Percentiles rank a stretch among this genome's conserved stretches.
These are phyloP conservation scores for Pyrrhoderma lamaoense DNA, from an alignment of 1,284 basidiomycete genomes.

Conservation along the genomic window DNA sequence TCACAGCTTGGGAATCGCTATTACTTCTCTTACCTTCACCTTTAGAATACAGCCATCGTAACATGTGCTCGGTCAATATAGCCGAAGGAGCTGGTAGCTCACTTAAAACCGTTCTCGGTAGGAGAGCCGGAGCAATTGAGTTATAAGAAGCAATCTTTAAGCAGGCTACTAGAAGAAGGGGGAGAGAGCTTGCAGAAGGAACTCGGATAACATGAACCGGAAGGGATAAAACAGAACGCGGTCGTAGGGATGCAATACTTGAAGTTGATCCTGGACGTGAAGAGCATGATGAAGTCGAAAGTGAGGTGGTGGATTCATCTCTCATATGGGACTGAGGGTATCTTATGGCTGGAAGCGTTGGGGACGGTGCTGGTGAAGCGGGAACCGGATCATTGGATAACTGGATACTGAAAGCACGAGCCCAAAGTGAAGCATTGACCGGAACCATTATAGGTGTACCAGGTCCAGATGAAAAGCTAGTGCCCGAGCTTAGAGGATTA, in stretches of 20 bases:
- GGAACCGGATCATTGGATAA: conserved; percentile 16
- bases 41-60: conserved; percentile 10
- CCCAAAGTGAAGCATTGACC: conserved; percentile 25
- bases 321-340: conserved; percentile 1
- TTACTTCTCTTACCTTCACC: neutral
- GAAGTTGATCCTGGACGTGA: neutral
- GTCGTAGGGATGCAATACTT: conserved; percentile 17
- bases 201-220: conserved; percentile 25
- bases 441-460: conserved; percentile 23
- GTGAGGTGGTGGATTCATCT: conserved; percentile 2
- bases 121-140: conserved; percentile 21
- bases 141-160: conserved; percentile 22
- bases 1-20: neutral
- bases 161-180: conserved; percentile 27
- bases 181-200: conserved; percentile 27
- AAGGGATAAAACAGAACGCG: conserved; percentile 22
- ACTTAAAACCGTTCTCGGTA: conserved; percentile 10
- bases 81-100: conserved; percentile 15
- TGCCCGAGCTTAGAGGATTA: neutral
- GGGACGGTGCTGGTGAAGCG: conserved; percentile 4
- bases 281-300: neutral
- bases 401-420: conserved; percentile 22
- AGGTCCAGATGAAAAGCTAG: conserved; percentile 11
- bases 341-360: neutral
- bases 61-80: conserved; percentile 11